phyloP scores from a whole-genome alignment of 2,329 filamentous ascomycete genomes.

The Penicillium hordei region DNA sequence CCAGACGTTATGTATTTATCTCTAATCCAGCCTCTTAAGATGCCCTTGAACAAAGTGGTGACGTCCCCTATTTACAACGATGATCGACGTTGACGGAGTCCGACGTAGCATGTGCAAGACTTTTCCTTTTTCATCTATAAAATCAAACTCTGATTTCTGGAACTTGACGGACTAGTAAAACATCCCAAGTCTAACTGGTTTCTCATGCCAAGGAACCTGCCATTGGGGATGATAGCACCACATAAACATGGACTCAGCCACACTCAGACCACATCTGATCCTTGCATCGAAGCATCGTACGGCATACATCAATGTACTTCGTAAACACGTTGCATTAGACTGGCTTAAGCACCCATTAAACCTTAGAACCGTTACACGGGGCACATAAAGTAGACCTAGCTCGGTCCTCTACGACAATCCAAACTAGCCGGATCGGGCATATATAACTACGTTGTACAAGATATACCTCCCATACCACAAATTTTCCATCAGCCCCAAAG shows the following conservation, averaged over 20 bases:
- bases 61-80: neutral
- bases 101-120: neutral
- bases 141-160: neutral
- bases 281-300: neutral
- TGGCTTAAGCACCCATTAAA: neutral
- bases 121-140: neutral
- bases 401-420: neutral
- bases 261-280: neutral
- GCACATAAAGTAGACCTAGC: neutral
- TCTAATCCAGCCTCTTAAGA: neutral
- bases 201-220: neutral
- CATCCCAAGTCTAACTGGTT: neutral
- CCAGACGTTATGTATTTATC: neutral
- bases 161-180: neutral
- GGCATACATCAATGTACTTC: neutral
- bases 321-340: neutral
- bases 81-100: neutral
- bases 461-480: neutral
- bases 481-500: neutral
- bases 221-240: neutral
- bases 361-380: neutral
- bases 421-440: neutral
- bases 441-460: neutral
- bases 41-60: neutral
- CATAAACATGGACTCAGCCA: constrained; percentile 1